Conservation (phyloP, 805 yeast genomes). For the Lipomyces orientalis region DNA sequence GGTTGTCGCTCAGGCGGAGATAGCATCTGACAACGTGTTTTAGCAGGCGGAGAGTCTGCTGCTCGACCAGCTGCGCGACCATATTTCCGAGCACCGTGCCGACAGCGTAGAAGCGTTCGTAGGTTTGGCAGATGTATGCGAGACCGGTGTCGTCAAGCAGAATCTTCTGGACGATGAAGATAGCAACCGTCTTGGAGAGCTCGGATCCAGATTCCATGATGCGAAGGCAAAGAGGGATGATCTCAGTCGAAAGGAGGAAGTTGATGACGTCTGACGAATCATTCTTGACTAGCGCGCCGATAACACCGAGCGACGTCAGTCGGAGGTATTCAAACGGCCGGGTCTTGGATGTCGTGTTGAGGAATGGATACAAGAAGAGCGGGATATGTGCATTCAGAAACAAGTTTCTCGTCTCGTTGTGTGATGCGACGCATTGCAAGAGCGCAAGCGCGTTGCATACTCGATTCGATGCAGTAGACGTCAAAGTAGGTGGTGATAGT, state of each 20-base stretch:
- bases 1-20: constrained; percentile 84
- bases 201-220: constrained; percentile 97
- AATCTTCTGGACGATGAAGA: constrained; percentile 92
- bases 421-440: constrained; percentile 95
- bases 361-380: constrained; percentile 87
- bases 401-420: constrained; percentile 82
- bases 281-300: constrained; percentile 94
- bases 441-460: constrained; percentile 96
- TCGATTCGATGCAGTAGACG: constrained; percentile 85
- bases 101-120: constrained; percentile 92
- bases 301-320: constrained; percentile 91
- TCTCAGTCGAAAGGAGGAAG: constrained; percentile 91
- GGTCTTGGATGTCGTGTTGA: constrained; percentile 88
- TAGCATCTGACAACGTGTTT: constrained; percentile 96
- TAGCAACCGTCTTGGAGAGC: constrained; percentile 93
- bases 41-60: constrained; percentile 80
- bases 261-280: constrained; percentile 95
- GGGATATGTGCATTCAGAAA: constrained; percentile 92
- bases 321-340: constrained; percentile 93
- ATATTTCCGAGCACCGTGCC: constrained; percentile 83
- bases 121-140: constrained; percentile 90
- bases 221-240: constrained; percentile 90
- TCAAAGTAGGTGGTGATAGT: constrained; percentile 82
- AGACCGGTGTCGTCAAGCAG: constrained; percentile 90
- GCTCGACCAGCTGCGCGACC: constrained; percentile 81